phyloP scores from a whole-genome alignment of 169 alveolate species.

The Plasmodium fragile region DNA sequence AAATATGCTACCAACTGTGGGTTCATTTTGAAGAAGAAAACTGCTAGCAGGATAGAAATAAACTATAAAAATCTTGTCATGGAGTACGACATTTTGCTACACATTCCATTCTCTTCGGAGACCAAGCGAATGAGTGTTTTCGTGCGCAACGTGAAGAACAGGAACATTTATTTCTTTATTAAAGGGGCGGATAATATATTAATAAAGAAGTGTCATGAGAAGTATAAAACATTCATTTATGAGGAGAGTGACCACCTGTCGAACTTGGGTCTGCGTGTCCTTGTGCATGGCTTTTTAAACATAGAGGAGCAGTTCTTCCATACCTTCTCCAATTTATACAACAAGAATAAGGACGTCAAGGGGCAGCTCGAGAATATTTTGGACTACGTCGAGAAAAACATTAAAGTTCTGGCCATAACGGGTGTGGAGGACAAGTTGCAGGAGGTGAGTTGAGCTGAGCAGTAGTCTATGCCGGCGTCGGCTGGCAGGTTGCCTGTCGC shows the following conservation, averaged over 20 bases:
- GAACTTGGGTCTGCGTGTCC: slow-evolving; percentile 95
- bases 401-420: slow-evolving; percentile 94
- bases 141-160: slow-evolving; percentile 86
- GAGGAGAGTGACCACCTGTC: slow-evolving; percentile 95
- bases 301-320: slow-evolving; percentile 91
- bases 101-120: slow-evolving; percentile 97
- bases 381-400: slow-evolving; percentile 88
- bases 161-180: slow-evolving; percentile 83
- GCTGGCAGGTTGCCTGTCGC: not conserved
- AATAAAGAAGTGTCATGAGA: slow-evolving; percentile 90
- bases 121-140: slow-evolving; percentile 98
- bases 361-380: slow-evolving; percentile 75
- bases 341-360: slow-evolving; percentile 82
- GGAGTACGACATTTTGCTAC: slow-evolving; percentile 92
- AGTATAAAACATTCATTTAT: slow-evolving; percentile 89
- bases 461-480: no score
- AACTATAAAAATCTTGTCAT: slow-evolving; percentile 75
- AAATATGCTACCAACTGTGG: slow-evolving; percentile 94
- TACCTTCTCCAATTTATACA: slow-evolving; percentile 79
- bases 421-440: slow-evolving; percentile 98
- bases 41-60: slow-evolving; percentile 88
- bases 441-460: slow-evolving; percentile 78
- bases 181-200: slow-evolving; percentile 97
- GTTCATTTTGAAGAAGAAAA: slow-evolving; percentile 91
- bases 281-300: slow-evolving; percentile 94